Conservation (phyloP, 306 rosid species). For the Heteromeles arbutifolia region DNA sequence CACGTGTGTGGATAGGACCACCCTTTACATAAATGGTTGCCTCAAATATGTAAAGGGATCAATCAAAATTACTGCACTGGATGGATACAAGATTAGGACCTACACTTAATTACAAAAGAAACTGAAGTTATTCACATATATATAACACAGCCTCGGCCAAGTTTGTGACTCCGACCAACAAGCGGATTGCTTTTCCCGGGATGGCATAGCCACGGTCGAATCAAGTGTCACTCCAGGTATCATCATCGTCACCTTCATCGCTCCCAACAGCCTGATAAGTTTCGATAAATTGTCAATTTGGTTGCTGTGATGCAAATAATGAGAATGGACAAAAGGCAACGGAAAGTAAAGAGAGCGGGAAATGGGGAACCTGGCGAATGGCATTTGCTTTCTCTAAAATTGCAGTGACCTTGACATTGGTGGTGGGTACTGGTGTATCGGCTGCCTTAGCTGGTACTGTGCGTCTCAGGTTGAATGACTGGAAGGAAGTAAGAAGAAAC, state of each 20-base stretch:
- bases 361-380: constrained; percentile 75
- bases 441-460: constrained; percentile 53
- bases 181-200: not conserved
- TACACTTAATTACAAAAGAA: constrained; percentile 36
- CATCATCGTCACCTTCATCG: constrained; percentile 75
- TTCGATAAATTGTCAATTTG: not conserved
- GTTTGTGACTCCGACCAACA: constrained; percentile 6
- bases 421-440: constrained; percentile 31
- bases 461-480: constrained; percentile 88
- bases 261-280: constrained; percentile 81
- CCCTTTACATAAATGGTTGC: constrained; percentile 1
- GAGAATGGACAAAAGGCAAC: not conserved
- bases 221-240: constrained; percentile 81
- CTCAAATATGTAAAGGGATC: constrained; percentile 7
- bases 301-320: not conserved
- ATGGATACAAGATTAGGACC: constrained; percentile 37
- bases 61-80: constrained; percentile 23
- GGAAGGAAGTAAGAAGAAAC: constrained; percentile 15
- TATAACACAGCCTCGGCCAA: constrained; percentile 33
- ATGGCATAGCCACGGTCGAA: not conserved
- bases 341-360: not conserved
- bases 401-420: constrained; percentile 75
- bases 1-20: no score
- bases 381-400: constrained; percentile 95
- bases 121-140: constrained; percentile 53